Percentiles rank a stretch among this genome's conserved stretches.
Evolutionary conservation across 495 filamentous ascomycete species (phyloP).

Genomic region (Penicillium angulare): DNA sequence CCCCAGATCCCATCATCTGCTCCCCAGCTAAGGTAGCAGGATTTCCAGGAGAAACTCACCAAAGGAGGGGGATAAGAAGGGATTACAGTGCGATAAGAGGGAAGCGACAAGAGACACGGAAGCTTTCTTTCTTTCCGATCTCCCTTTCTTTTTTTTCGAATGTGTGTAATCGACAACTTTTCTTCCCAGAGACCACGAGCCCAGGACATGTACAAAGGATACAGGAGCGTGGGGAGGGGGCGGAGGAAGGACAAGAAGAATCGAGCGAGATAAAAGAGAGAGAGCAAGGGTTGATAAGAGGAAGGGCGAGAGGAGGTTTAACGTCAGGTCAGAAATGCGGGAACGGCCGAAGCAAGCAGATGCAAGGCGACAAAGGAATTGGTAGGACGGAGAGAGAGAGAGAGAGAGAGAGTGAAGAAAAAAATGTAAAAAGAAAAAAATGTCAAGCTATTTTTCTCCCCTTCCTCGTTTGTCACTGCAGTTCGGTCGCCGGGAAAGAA

Average conservation of each 20-base stretch:
- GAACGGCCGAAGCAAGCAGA: slow-evolving; percentile 21
- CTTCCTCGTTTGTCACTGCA: slow-evolving; percentile 37
- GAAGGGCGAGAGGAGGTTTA: slow-evolving; percentile 11
- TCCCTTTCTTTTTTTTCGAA: too few species aligned
- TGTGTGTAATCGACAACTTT: slow-evolving; percentile 11
- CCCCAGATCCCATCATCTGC: background rate
- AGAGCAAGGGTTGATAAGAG: slow-evolving; percentile 7
- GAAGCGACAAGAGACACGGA: slow-evolving; percentile 2
- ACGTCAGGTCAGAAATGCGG: slow-evolving; percentile 31
- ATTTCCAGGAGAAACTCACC: slow-evolving; percentile 18
- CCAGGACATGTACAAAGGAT: slow-evolving; percentile 39
- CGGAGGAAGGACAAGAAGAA: slow-evolving; percentile 25
- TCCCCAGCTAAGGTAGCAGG: slow-evolving; percentile 12
- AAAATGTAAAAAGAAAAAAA: slow-evolving; percentile 12
- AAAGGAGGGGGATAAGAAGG: slow-evolving; percentile 26
- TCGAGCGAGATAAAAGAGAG: background rate
- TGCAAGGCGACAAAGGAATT: slow-evolving; percentile 43
- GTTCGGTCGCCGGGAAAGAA: too few species aligned
- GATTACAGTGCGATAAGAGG: slow-evolving; percentile 3
- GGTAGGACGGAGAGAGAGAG: slow-evolving; percentile 21
- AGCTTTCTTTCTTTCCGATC: background rate
- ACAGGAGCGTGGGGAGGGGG: slow-evolving; percentile 26
- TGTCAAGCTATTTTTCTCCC: slow-evolving; percentile 15
- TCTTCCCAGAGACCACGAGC: slow-evolving; percentile 21
- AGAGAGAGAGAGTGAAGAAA: too few species aligned